Evolutionary conservation across 2,329 filamentous ascomycete genomes (phyloP), one percentile per base, ranked within the genome.

Genomic region (Trichoderma arundinaceum): DNA sequence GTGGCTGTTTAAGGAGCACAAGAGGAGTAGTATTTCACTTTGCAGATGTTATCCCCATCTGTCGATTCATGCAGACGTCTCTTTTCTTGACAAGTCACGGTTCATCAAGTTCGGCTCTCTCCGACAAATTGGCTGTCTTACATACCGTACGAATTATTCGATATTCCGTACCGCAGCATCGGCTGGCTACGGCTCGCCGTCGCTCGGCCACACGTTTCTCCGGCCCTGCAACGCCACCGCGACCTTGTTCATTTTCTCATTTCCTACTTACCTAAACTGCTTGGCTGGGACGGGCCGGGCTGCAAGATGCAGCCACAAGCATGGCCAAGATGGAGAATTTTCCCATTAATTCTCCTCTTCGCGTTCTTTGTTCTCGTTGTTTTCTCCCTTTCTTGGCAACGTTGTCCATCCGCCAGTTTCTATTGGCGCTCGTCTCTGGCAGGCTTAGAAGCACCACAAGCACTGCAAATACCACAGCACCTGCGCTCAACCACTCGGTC

Each of bases 201-300:
- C 17, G 52, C 52, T 17, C 38, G 19, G 53, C 39, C 13, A 35
- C 22, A 51, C 35, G 12, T 61, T 61, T 61, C 58, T 51, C 58
- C 58, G 58, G 28, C 19, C 19, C 52, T n/a, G 35, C 33, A 19
- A 6, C 49, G 15, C 44, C 33, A 9, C 19, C 43, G 8, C 10
- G 22, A 4, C 41, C 43, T 17, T 17, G 43, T 44, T 17, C n/a
- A 44, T 39, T 12, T 7, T 39, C 17, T 19, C n/a, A n/a, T n/a
- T n/a, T n/a, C n/a, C n/a, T n/a, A n/a, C n/a, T n/a, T 46, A 17
- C 43, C 7, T 3, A 46, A 46, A 17, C 52, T 41, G 15, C 43
- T 28, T 17, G 28, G 54, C 54, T 44, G 54, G 54, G 39, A 57
- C 53, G 39, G 53, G 39, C 53, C 53, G 53, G 22, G 48, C 13